Conservation (phyloP, 2,329 filamentous ascomycete genomes). For the Sphaerostilbella broomeana region DNA sequence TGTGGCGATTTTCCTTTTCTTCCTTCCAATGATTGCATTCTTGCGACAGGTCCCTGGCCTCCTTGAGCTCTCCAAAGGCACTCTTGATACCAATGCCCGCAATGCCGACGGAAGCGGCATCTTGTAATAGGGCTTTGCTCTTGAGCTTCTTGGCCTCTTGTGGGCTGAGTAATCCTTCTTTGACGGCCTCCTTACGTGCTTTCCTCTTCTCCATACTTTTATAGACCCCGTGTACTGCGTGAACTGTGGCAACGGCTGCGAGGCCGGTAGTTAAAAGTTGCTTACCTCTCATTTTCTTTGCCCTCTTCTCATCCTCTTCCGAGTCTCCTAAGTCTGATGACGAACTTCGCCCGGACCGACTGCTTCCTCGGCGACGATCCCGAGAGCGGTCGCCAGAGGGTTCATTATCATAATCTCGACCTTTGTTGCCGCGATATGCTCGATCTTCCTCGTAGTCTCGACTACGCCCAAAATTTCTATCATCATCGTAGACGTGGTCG, state of each 20-base stretch:
- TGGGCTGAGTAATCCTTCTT: slow-evolving; percentile 44
- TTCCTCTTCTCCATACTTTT: slow-evolving; percentile 52
- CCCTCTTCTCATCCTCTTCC: slow-evolving; percentile 47
- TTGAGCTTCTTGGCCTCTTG: slow-evolving; percentile 51
- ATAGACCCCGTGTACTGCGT: slow-evolving; percentile 53
- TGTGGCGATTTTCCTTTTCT: slow-evolving; percentile 44
- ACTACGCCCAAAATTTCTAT: slow-evolving; percentile 34
- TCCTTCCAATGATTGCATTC: slow-evolving; percentile 43
- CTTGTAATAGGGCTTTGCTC: slow-evolving; percentile 49
- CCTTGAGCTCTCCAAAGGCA: slow-evolving; percentile 49
- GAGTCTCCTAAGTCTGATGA: slow-evolving; percentile 53
- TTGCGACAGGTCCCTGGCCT: slow-evolving; percentile 43
- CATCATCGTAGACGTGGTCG: slow-evolving; percentile 41
- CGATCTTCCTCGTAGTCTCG: slow-evolving; percentile 41
- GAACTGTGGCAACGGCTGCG: slow-evolving; percentile 53
- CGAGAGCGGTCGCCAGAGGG: slow-evolving; percentile 31
- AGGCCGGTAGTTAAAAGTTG: slow-evolving; percentile 51
- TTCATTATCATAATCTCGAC: too few species aligned
- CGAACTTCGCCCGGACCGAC: slow-evolving; percentile 32
- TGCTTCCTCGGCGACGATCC: slow-evolving; percentile 9
- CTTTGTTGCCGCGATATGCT: slow-evolving; percentile 33
- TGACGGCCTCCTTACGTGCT: slow-evolving; percentile 46
- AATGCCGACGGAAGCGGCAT: slow-evolving; percentile 53
- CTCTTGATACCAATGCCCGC: slow-evolving; percentile 53
- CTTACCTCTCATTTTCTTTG: slow-evolving; percentile 56